Evolutionary conservation across 306 rosid species (phyloP), one percentile per base, ranked within the genome.

Genomic region (Castanospermum australe): DNA sequence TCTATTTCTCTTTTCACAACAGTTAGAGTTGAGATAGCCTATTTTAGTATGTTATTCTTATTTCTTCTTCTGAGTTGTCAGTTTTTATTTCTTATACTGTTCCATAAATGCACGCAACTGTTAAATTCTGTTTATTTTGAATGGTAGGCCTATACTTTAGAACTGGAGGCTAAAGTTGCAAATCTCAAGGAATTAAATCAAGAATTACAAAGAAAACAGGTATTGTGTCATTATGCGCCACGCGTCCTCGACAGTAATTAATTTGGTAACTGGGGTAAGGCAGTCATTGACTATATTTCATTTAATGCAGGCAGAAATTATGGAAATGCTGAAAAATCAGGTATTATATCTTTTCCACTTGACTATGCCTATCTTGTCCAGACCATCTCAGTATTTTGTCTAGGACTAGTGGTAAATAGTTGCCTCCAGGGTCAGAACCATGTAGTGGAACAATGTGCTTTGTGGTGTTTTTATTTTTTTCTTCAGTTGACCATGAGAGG

Each of bases 111-210:
- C 25, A 39, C 20, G 6, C 25, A 81, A 81, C 36, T 30, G 10
- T 25, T 52, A 24, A 77, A 45, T 9, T 71, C 22, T 79, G 67
- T 36, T 22, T 56, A 76, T 57, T 13, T 20, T 66, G 67, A 83
- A 70, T 86, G 82, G 47, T 84, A 95, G 99, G 99, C 99, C 39
- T 95, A 95, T 73, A 95, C 99, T 45, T 71, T 86, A 68, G 99
- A 95, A 80, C 89, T 95, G 60, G 99, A 95, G 82, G 94, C 91
- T 66, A 98, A 95, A 87, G 80, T 95, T 67, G 87, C 84, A 36
- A 90, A 89, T 81, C 94, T 93, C 24, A 92, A 93, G 83, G 92
- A 88, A 83, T 3, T 82, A 80, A 95, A 92, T 82, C 69, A 79
- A 79, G 99, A 95, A 75, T 75, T 95, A 25, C 89, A 90, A 81